These are phyloP conservation scores for Cucumis melo DNA, from an alignment of 306 rosid genomes.

Conservation along the genomic window DNA sequence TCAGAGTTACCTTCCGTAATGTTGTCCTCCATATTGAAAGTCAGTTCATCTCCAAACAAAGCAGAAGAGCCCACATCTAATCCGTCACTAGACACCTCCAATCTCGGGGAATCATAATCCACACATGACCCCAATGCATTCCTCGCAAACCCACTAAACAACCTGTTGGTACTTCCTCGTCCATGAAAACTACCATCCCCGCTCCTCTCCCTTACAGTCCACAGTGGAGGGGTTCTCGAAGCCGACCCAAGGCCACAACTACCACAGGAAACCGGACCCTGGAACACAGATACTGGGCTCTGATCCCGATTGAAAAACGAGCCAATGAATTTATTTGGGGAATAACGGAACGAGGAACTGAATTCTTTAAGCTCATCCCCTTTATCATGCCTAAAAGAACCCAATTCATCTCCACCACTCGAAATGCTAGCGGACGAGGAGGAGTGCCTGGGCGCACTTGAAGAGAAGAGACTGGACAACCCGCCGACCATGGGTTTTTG, in stretches of 20 bases:
- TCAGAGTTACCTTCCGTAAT: slow-evolving; percentile 27
- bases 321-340: slow-evolving; percentile 45
- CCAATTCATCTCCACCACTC: slow-evolving; percentile 48
- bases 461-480: slow-evolving; percentile 66
- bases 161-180: slow-evolving; percentile 36
- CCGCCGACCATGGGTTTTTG: slow-evolving; percentile 67
- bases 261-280: slow-evolving; percentile 72
- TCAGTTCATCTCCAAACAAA: slow-evolving; percentile 52
- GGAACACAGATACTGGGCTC: slow-evolving; percentile 87
- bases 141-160: slow-evolving; percentile 74
- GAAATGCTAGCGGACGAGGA: slow-evolving; percentile 40
- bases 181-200: slow-evolving; percentile 25
- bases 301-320: slow-evolving; percentile 53
- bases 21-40: slow-evolving; percentile 46
- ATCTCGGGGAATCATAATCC: slow-evolving; percentile 46
- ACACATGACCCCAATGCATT: slow-evolving; percentile 68
- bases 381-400: slow-evolving; percentile 39
- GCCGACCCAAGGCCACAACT: slow-evolving; percentile 34
- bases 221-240: slow-evolving; percentile 28
- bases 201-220: slow-evolving; percentile 27
- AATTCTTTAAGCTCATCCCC: slow-evolving; percentile 68
- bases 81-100: slow-evolving; percentile 19
- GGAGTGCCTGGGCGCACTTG: slow-evolving; percentile 40
- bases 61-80: slow-evolving; percentile 26
- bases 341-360: slow-evolving; percentile 58